phyloP scores from a whole-genome alignment of 805 yeast species.

The Metschnikowia shivogae region DNA sequence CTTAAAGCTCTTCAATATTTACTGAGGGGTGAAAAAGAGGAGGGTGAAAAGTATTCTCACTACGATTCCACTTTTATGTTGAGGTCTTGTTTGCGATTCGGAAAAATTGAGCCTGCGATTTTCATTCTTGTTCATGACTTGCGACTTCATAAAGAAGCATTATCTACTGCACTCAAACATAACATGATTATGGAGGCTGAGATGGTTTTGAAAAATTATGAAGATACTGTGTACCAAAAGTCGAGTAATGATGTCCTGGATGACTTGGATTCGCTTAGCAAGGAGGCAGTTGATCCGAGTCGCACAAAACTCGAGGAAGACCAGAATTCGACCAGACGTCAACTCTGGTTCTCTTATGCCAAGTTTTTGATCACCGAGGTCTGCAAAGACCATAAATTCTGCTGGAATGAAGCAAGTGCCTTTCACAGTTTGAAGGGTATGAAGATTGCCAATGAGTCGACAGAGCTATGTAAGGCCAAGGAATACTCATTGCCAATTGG shows the following conservation, averaged over 20 bases:
- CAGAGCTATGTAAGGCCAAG: neutral
- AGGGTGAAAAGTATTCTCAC: conserved; percentile 27
- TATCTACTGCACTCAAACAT: conserved; percentile 63
- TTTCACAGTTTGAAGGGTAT: no score
- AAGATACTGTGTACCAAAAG: conserved; percentile 11
- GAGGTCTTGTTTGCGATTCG: conserved; percentile 61
- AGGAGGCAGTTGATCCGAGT: conserved; percentile 13
- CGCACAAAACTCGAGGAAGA: conserved; percentile 33
- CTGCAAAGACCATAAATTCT: neutral
- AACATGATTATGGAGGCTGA: conserved; percentile 54
- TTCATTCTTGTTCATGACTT: conserved; percentile 62
- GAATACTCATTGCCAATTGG: conserved; percentile 16
- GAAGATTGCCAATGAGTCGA: no score
- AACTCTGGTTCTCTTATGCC: conserved; percentile 69
- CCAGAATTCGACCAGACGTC: conserved; percentile 48
- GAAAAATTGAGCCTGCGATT: conserved; percentile 63
- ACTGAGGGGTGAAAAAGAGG: conserved; percentile 15
- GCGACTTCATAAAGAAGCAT: conserved; percentile 75
- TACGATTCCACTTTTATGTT: conserved; percentile 68
- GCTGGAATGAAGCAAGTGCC: neutral
- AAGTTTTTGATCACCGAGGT: conserved; percentile 38
- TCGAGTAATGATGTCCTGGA: neutral
- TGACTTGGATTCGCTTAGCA: neutral
- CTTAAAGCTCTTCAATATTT: conserved; percentile 26
- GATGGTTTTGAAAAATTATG: conserved; percentile 31